phyloP scores from a whole-genome alignment of 169 alveolate genomes.

The Plasmodium berghei region DNA sequence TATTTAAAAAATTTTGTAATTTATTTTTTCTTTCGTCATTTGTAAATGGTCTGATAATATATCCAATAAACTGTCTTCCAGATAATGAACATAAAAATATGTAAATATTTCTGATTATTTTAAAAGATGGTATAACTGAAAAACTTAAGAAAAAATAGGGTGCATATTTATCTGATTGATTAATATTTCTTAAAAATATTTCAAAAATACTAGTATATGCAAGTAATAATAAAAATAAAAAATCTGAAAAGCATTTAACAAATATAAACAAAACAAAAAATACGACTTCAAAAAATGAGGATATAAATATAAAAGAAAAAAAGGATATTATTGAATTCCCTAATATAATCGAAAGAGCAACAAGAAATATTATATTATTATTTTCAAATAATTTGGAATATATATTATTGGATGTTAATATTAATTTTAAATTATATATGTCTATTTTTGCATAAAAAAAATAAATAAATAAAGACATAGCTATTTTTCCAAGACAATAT shows the following conservation, averaged over 20 bases:
- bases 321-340: slow-evolving; percentile 60
- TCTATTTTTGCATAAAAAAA: slow-evolving; percentile 34
- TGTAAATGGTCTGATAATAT: slow-evolving; percentile 52
- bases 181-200: slow-evolving; percentile 40
- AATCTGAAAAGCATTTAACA: slow-evolving; percentile 44
- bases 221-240: slow-evolving; percentile 37
- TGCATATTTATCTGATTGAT: slow-evolving; percentile 33
- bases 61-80: slow-evolving; percentile 63
- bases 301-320: slow-evolving; percentile 38
- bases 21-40: slow-evolving; percentile 27
- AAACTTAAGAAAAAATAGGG: slow-evolving; percentile 38
- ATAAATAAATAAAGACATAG: slow-evolving; percentile 52
- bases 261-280: slow-evolving; percentile 37
- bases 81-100: slow-evolving; percentile 50
- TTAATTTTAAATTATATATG: slow-evolving; percentile 18
- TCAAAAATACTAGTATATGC: slow-evolving; percentile 47
- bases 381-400: slow-evolving; percentile 43
- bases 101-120: slow-evolving; percentile 54
- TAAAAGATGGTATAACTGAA: slow-evolving; percentile 61
- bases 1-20: slow-evolving; percentile 34
- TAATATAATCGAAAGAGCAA: slow-evolving; percentile 38
- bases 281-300: slow-evolving; percentile 31
- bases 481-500: slow-evolving; percentile 56
- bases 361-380: slow-evolving; percentile 38
- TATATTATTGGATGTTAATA: slow-evolving; percentile 17